Conservation (phyloP, 1,284 basidiomycete species). For the Ceratobasidium sp. region DNA sequence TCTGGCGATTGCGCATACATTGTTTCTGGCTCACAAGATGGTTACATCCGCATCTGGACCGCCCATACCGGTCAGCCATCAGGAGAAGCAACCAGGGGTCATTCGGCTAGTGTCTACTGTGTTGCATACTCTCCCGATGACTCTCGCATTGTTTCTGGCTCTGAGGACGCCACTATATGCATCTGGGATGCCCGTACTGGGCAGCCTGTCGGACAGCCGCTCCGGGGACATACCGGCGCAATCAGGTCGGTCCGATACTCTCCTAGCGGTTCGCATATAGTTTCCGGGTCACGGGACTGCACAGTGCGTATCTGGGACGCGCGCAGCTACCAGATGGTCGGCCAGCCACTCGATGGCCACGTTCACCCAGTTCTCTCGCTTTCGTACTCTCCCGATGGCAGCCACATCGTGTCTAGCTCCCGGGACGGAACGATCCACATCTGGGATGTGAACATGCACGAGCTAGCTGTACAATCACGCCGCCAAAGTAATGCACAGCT, state of each 20-base stretch:
- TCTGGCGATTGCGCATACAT: no score
- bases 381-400: not conserved
- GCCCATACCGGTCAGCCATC: no score
- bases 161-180: not conserved
- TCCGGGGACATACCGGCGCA: not conserved
- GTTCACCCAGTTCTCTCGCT: not conserved
- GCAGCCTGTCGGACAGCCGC: not conserved
- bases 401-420: not conserved
- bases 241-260: not conserved
- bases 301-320: conserved; percentile 59
- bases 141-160: not conserved
- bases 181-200: not conserved
- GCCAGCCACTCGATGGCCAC: conserved; percentile 55
- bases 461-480: no score
- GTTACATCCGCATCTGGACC: no score
- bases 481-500: no score
- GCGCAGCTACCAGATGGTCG: conserved; percentile 55
- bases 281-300: not conserved
- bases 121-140: not conserved
- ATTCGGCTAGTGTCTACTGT: no score
- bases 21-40: no score
- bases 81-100: no score
- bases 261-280: not conserved
- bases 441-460: no score
- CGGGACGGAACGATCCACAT: not conserved